Evolutionary conservation across 2,329 filamentous ascomycete genomes (phyloP).

Genomic region (Penicillium oxalicum): DNA sequence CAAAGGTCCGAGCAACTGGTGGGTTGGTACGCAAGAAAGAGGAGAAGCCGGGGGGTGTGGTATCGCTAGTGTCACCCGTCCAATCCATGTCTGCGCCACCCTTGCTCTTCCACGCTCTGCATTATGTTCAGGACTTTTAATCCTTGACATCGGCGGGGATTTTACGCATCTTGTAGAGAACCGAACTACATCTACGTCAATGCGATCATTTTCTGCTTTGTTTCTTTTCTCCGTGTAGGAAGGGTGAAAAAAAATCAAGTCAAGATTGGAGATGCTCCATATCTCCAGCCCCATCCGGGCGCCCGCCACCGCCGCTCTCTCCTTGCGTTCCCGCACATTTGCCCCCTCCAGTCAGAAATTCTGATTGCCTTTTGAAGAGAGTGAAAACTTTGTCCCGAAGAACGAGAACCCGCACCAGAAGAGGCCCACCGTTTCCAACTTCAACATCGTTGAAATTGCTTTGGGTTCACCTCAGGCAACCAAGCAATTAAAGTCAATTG

Average conservation of each 20-base stretch:
- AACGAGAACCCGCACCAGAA: too few relatives aligned
- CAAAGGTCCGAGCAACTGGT: neutral
- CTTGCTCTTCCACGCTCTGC: neutral
- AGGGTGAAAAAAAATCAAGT: neutral
- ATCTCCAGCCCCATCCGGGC: slow-evolving; percentile 3
- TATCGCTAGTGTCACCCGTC: neutral
- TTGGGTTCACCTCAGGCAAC: too few relatives aligned
- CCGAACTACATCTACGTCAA: too few relatives aligned
- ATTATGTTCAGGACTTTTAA: neutral
- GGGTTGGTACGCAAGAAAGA: neutral
- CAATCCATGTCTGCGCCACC: neutral
- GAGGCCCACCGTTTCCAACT: too few relatives aligned
- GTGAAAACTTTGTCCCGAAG: too few relatives aligned
- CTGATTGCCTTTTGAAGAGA: slow-evolving; percentile 6
- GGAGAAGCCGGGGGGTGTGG: neutral
- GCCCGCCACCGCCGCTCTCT: slow-evolving; percentile 6
- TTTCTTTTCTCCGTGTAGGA: neutral
- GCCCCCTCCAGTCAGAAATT: slow-evolving; percentile 13
- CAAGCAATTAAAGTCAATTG: too few relatives aligned
- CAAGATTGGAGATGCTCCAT: neutral
- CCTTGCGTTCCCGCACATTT: slow-evolving; percentile 15
- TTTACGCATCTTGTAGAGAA: too few relatives aligned
- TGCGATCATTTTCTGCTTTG: too few relatives aligned
- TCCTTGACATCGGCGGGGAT: neutral
- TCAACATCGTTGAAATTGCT: too few relatives aligned